Evolutionary conservation across 306 rosid species (phyloP).

Genomic region (Geum urbanum): DNA sequence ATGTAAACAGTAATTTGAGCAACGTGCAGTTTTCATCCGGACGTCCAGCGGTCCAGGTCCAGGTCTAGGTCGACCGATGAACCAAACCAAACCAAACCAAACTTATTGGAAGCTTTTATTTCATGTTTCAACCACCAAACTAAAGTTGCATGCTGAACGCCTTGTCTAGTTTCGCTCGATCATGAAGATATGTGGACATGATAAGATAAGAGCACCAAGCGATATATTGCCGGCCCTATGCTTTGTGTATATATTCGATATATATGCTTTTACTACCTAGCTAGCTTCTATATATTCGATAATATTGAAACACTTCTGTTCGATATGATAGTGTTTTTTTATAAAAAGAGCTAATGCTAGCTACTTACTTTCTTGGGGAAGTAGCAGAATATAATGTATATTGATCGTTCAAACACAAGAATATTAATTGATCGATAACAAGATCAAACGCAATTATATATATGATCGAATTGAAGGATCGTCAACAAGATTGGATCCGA

Average conservation of each 20-base stretch:
- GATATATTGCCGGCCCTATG: not conserved
- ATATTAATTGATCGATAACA: too few species aligned
- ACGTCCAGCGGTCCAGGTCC: not conserved
- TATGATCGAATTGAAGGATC: too few species aligned
- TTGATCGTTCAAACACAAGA: not conserved
- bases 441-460: too few species aligned
- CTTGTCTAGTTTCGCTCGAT: not conserved
- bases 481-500: too few species aligned
- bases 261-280: not conserved
- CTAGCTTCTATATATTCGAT: too few species aligned
- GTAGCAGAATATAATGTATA: not conserved
- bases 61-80: not conserved
- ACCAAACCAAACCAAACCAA: not conserved
- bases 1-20: not conserved
- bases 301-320: not conserved
- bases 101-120: not conserved
- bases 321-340: not conserved
- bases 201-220: conserved; percentile 1
- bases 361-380: not conserved
- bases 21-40: not conserved
- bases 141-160: not conserved
- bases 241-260: not conserved
- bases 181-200: not conserved
- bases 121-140: not conserved
- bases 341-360: not conserved